phyloP scores from a whole-genome alignment of 139 green algal species.

The Chlorella sp. region DNA sequence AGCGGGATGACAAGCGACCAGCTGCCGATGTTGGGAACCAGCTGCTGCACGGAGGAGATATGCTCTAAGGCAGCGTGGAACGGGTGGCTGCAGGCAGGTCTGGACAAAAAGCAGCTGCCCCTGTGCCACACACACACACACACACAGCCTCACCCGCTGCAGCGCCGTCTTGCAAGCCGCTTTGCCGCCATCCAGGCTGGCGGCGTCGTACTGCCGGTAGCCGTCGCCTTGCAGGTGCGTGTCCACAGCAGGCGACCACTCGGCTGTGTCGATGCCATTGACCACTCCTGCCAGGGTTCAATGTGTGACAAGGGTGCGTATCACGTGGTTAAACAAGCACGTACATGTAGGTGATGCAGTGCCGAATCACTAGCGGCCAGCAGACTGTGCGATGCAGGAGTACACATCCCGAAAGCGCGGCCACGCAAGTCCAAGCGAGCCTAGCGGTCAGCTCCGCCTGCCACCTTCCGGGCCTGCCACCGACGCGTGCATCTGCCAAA shows the following conservation, averaged over 20 bases:
- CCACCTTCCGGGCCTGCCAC: too few species aligned
- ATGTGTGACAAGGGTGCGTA: too few species aligned
- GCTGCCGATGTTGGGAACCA: too few species aligned
- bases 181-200: slow-evolving; percentile 70
- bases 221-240: slow-evolving; percentile 31
- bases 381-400: too few species aligned
- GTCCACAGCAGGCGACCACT: slow-evolving; percentile 85
- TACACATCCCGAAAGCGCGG: too few species aligned
- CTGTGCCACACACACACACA: not conserved
- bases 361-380: too few species aligned
- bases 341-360: too few species aligned
- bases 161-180: slow-evolving; percentile 87
- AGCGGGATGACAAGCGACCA: too few species aligned
- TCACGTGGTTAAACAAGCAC: too few species aligned
- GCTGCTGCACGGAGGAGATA: not conserved
- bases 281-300: slow-evolving; percentile 71
- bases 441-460: too few species aligned
- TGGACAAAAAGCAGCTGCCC: not conserved
- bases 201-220: not conserved
- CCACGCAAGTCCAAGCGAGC: too few species aligned
- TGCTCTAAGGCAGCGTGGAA: not conserved
- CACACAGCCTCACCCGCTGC: slow-evolving; percentile 44
- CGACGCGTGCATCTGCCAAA: too few species aligned
- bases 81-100: not conserved
- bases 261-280: slow-evolving; percentile 94